phyloP scores from a whole-genome alignment of 768 basidiomycete species.

The Termitomyces sp. region DNA sequence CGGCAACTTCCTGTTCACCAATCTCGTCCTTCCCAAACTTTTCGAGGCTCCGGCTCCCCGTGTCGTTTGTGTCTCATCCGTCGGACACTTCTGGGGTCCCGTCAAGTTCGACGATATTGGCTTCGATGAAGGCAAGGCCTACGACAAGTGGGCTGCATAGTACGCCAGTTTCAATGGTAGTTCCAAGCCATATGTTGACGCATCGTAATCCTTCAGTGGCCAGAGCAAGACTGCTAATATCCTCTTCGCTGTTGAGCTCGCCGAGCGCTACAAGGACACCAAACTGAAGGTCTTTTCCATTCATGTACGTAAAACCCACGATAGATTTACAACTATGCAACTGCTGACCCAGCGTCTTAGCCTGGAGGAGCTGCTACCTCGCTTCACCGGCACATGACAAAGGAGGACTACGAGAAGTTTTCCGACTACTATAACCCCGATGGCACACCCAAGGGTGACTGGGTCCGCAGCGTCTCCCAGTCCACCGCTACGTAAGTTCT shows the following conservation, averaged over 20 bases:
- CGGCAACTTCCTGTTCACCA: slow-evolving; percentile 19
- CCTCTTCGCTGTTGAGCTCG: slow-evolving; percentile 1
- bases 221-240: slow-evolving; percentile 16
- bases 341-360: not conserved
- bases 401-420: slow-evolving; percentile 9
- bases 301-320: not conserved
- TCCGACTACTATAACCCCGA: slow-evolving; percentile 8
- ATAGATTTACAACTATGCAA: not conserved
- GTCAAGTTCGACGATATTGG: slow-evolving; percentile 8
- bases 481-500: slow-evolving; percentile 3
- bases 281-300: slow-evolving; percentile 5
- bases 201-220: not conserved
- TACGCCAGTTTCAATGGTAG: not conserved
- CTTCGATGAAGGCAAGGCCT: slow-evolving; percentile 4
- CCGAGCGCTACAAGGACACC: slow-evolving; percentile 8
- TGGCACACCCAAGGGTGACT: slow-evolving; percentile 5
- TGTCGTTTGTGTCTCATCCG: slow-evolving; percentile 6
- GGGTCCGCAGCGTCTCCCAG: not conserved
- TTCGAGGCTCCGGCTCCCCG: slow-evolving; percentile 1
- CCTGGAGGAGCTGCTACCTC: slow-evolving; percentile 5
- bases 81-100: slow-evolving; percentile 8
- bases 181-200: not conserved
- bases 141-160: slow-evolving; percentile 12
- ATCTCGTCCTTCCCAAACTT: slow-evolving; percentile 14
- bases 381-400: slow-evolving; percentile 8